phyloP scores from a whole-genome alignment of 2,329 filamentous ascomycete species.

The Simplicillium sp. region DNA sequence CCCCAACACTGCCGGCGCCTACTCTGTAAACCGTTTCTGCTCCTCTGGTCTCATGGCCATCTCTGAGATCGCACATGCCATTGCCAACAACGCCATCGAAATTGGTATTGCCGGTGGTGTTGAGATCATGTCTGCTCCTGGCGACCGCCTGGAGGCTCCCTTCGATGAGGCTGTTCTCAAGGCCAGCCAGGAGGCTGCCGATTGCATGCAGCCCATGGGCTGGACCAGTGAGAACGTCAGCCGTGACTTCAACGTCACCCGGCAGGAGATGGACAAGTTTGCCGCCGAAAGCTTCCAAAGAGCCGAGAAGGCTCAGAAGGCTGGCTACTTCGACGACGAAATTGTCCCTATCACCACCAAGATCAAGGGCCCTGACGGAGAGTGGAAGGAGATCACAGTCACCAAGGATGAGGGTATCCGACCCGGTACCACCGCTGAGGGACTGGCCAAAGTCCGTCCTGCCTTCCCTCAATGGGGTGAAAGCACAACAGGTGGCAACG shows the following conservation, averaged over 20 bases:
- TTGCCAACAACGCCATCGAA: slow-evolving; percentile 70
- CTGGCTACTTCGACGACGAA: slow-evolving; percentile 87
- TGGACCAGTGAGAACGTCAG: slow-evolving; percentile 97
- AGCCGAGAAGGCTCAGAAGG: slow-evolving; percentile 84
- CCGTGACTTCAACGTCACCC: slow-evolving; percentile 75
- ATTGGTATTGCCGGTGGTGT: slow-evolving; percentile 81
- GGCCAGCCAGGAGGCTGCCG: slow-evolving; percentile 64
- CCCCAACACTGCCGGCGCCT: slow-evolving; percentile 78
- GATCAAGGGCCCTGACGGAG: slow-evolving; percentile 75
- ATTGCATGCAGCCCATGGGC: slow-evolving; percentile 94
- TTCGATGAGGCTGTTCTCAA: slow-evolving; percentile 69
- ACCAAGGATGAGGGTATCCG: slow-evolving; percentile 86
- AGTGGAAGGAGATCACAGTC: slow-evolving; percentile 67
- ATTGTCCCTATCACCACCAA: slow-evolving; percentile 79
- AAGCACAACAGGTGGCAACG: slow-evolving; percentile 84
- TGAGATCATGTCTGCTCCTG: slow-evolving; percentile 74
- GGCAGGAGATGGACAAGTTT: slow-evolving; percentile 74
- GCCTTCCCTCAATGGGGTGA: slow-evolving; percentile 89
- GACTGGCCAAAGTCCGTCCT: slow-evolving; percentile 72
- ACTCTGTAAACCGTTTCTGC: slow-evolving; percentile 90
- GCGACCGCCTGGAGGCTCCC: slow-evolving; percentile 59
- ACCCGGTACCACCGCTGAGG: slow-evolving; percentile 78
- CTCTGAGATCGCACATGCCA: slow-evolving; percentile 88
- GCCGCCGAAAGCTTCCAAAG: slow-evolving; percentile 81
- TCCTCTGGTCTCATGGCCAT: slow-evolving; percentile 92